These are phyloP conservation scores for Onygenales sp. DNA, from an alignment of 2,329 filamentous ascomycete genomes.

Conservation along the genomic window DNA sequence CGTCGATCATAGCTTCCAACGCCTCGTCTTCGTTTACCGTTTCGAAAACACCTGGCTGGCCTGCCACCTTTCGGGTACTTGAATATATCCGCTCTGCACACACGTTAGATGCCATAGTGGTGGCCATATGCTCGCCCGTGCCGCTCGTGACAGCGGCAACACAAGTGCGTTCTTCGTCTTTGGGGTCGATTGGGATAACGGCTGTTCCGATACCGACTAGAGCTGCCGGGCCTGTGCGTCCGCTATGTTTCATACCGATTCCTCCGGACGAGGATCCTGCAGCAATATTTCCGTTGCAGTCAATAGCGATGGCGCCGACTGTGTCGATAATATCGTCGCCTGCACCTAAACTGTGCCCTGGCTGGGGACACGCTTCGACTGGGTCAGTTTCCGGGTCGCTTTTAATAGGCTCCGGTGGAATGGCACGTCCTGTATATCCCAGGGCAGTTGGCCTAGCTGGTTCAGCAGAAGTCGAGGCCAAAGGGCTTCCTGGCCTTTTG, in stretches of 20 bases:
- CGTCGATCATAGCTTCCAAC: constrained; percentile 65
- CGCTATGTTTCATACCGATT: constrained; percentile 96
- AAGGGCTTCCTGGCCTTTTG: background rate
- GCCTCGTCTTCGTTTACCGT: constrained; percentile 67
- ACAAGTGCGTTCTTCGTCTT: constrained; percentile 57
- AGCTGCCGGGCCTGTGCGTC: constrained; percentile 83
- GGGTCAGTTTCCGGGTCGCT: background rate
- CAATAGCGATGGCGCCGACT: constrained; percentile 89
- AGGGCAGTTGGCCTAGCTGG: background rate
- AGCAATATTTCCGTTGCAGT: constrained; percentile 75
- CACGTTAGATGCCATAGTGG: constrained; percentile 78
- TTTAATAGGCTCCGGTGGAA: background rate
- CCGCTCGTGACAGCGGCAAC: constrained; percentile 86
- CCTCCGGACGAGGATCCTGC: constrained; percentile 93
- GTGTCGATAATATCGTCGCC: constrained; percentile 76
- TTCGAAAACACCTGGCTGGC: constrained; percentile 49
- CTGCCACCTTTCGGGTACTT: constrained; percentile 48
- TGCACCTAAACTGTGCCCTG: constrained; percentile 4
- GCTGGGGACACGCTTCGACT: constrained; percentile 4
- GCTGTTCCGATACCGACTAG: constrained; percentile 85
- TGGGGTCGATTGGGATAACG: constrained; percentile 66
- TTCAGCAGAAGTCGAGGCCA: background rate
- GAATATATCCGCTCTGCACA: constrained; percentile 80
- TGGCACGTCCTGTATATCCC: background rate
- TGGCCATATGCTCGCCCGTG: constrained; percentile 96